Conservation (phyloP, 140 eudicot species). For the Stevia rebaudiana region DNA sequence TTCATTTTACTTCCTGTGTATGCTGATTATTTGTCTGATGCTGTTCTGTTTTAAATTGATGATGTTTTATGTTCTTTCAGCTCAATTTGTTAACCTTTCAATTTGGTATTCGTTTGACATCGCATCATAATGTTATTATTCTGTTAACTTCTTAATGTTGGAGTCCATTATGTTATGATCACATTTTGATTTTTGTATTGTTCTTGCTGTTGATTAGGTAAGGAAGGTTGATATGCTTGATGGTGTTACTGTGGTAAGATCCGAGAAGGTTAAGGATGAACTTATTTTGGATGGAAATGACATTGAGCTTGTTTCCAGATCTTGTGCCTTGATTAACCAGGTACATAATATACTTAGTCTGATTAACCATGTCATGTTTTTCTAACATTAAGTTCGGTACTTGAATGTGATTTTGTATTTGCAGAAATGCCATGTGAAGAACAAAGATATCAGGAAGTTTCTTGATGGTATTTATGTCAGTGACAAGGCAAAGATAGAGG, state of each 20-base stretch:
- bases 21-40: neutral
- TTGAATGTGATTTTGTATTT: neutral
- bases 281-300: slow-evolving; percentile 43
- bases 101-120: too few relatives aligned
- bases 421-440: slow-evolving; percentile 52
- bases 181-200: neutral
- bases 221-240: slow-evolving; percentile 33
- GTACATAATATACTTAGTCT: neutral
- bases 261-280: slow-evolving; percentile 13
- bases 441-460: slow-evolving; percentile 49
- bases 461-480: slow-evolving; percentile 52
- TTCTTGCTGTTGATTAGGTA: slow-evolving; percentile 23
- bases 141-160: too few relatives aligned
- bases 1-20: neutral
- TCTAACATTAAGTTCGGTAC: too few relatives aligned
- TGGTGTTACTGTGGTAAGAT: slow-evolving; percentile 8
- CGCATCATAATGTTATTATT: too few relatives aligned
- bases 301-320: slow-evolving; percentile 51
- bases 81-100: too few relatives aligned
- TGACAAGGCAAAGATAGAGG: slow-evolving; percentile 41
- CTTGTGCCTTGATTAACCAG: slow-evolving; percentile 49
- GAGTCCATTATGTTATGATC: neutral
- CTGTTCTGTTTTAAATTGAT: neutral
- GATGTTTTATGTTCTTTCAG: neutral
- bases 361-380: too few relatives aligned